Base-by-base conservation (phyloP, 495 filamentous ascomycete species). In the Daldinia bambusicola region DNA sequence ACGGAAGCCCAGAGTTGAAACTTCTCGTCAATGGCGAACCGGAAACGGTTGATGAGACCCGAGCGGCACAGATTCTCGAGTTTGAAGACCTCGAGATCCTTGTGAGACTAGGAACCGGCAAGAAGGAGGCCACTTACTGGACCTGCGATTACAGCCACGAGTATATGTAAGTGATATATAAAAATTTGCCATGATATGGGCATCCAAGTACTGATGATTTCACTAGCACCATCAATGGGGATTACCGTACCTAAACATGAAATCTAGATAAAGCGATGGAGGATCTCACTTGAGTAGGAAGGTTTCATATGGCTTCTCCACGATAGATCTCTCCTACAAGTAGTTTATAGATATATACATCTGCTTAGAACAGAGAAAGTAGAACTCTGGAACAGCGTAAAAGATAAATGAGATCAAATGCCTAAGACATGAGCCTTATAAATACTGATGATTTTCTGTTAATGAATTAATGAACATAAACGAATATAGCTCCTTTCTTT, bases 101-200 rank as follows among this genome's bases (percentile, higher is more conserved):
- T 36, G 88, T 95, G 38, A 87, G 90, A 71, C 80, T 95, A n/a
- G 90, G 89, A 36, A 85, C 84, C 32, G 91, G 92, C 30, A 80
- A 84, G 63, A 89, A 93, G 76, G 89, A 94, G 79, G 92, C 91
- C 9, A 88, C 89, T 9, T 94, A 93, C 79, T 98, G 93, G 91
- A 97, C 95, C 70, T 98, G 95, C 79, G 95, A 98, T 82, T 96
- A 97, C 80, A 97, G 93, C 80, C 95, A 98, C 79, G 95, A 98
- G 82, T 99, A 95, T 83, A 93, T 91, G 78, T 73, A 58, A 66
- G 70, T 69, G 51, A n/a, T 1, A 38, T 18, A 38, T 50, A 2
- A 40, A 14, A 6, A 22, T 13, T 56, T 16, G n/a, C 16, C 41
- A 12, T 0, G 16, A 48, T 14, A 13, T 18, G 9, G 0, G 20